phyloP scores from a whole-genome alignment of 1,284 basidiomycete species.

The Inonotus hispidus region DNA sequence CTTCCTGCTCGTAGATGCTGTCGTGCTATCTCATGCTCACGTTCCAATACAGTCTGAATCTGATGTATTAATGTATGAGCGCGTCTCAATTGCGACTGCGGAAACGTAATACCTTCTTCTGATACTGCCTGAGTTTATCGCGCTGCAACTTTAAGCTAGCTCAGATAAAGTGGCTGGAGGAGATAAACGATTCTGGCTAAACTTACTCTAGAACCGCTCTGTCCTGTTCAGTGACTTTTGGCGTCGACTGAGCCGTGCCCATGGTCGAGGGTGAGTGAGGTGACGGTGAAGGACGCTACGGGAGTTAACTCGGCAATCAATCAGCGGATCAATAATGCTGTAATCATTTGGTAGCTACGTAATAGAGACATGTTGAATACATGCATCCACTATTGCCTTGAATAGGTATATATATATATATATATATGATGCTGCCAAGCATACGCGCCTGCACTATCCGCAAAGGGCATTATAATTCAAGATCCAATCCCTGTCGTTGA shows the following conservation, averaged over 20 bases:
- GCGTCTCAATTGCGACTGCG: background rate
- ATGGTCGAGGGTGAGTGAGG: conserved; percentile 32
- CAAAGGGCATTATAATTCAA: background rate
- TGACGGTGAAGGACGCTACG: background rate
- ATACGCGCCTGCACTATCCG: background rate
- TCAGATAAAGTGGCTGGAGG: conserved; percentile 6
- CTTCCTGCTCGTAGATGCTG: conserved; percentile 76
- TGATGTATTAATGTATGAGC: conserved; percentile 29
- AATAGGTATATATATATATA: background rate
- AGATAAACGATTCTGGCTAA: background rate
- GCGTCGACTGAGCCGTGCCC: conserved; percentile 73
- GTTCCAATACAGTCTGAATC: conserved; percentile 84
- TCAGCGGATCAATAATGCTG: background rate
- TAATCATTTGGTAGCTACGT: background rate
- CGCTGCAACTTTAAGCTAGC: conserved; percentile 88
- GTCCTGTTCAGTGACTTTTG: conserved; percentile 92
- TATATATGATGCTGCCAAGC: background rate
- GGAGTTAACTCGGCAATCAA: background rate
- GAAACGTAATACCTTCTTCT: conserved; percentile 68
- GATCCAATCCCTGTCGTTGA: background rate
- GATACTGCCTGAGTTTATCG: conserved; percentile 93
- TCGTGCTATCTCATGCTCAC: conserved; percentile 88
- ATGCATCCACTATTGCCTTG: background rate
- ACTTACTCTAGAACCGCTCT: conserved; percentile 89
- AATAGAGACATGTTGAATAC: background rate